Evolutionary conservation across 2,329 filamentous ascomycete genomes (phyloP).

Genomic region (Aspergillus brasiliensis): DNA sequence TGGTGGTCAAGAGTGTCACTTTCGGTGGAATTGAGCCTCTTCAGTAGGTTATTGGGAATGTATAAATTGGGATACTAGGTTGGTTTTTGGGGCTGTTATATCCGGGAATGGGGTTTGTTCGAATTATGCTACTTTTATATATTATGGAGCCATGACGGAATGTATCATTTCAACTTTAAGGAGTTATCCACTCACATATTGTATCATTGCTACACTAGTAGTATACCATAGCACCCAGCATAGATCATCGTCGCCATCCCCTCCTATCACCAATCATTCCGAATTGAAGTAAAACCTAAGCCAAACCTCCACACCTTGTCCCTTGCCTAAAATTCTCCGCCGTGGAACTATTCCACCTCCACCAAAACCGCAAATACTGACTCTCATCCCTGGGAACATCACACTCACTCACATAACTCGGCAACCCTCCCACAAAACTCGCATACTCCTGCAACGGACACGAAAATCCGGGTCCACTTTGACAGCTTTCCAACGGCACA

Average conservation of each 20-base stretch:
- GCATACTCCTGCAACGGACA: slow-evolving; percentile 20
- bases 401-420: slow-evolving; percentile 10
- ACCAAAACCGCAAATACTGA: background rate
- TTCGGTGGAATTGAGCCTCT: slow-evolving; percentile 65
- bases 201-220: background rate
- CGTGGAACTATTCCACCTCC: background rate
- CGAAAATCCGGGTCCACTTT: slow-evolving; percentile 23
- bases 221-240: background rate
- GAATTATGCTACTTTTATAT: background rate
- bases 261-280: no score
- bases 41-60: slow-evolving; percentile 41
- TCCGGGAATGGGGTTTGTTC: background rate
- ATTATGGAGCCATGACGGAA: background rate
- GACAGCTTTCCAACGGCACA: slow-evolving; percentile 18
- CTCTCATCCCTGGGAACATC: background rate
- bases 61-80: background rate
- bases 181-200: background rate
- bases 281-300: no score
- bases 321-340: background rate
- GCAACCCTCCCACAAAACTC: slow-evolving; percentile 10
- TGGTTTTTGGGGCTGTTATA: background rate
- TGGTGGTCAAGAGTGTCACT: slow-evolving; percentile 69
- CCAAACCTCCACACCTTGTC: background rate
- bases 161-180: background rate
- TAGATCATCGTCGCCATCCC: background rate